phyloP scores from a whole-genome alignment of 2,329 filamentous ascomycete species.

The Xylariaceae sp. region DNA sequence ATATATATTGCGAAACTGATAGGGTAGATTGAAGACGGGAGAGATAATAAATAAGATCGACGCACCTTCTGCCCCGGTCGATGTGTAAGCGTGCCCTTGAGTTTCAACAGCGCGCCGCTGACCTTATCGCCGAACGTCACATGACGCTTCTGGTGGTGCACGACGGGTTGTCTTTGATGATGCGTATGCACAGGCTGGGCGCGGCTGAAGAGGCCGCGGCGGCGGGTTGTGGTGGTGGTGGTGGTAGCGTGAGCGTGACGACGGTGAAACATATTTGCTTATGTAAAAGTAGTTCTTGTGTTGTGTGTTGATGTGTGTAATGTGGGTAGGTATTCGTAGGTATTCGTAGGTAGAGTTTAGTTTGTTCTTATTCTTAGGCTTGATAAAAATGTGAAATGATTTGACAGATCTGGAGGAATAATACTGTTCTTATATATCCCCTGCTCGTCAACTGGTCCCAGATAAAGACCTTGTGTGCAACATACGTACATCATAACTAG shows the following conservation, averaged over 20 bases:
- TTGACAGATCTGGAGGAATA: too few species aligned
- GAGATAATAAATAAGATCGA: too few species aligned
- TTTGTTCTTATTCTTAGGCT: too few species aligned
- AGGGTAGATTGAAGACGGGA: too few species aligned
- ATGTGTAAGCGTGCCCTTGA: conserved; percentile 73
- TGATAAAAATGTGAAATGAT: too few species aligned
- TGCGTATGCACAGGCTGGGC: conserved; percentile 41
- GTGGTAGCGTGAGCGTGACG: conserved; percentile 44
- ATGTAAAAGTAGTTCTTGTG: background rate
- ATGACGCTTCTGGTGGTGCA: conserved; percentile 71
- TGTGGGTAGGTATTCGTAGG: conserved; percentile 5
- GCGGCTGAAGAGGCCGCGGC: conserved; percentile 49
- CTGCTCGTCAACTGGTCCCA: too few species aligned
- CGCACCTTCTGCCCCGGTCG: conserved; percentile 74
- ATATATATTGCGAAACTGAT: too few species aligned
- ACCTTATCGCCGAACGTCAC: conserved; percentile 78
- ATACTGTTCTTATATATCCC: too few species aligned
- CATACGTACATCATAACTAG: too few species aligned
- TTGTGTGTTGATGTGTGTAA: conserved; percentile 11
- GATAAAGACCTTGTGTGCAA: too few species aligned
- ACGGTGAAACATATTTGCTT: conserved; percentile 45
- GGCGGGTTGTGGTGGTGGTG: conserved; percentile 52
- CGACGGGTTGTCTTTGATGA: background rate
- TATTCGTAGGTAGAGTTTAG: background rate
- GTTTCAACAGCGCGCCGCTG: conserved; percentile 74